Conservation (phyloP, 129 eudicot species). For the Ambrosia trifida region DNA sequence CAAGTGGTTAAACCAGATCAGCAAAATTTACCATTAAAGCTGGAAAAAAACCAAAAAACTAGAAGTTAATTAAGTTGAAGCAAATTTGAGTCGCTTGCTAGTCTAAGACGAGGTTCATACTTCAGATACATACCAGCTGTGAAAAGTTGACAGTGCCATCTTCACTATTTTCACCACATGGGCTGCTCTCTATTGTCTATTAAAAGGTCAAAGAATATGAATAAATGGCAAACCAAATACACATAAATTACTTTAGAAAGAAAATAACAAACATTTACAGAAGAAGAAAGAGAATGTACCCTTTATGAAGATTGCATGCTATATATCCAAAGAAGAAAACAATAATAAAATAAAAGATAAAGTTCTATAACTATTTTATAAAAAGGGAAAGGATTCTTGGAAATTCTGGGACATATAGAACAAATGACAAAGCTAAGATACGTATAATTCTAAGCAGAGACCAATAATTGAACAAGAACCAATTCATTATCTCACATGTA, state of each 20-base stretch:
- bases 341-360: conserved; percentile 10
- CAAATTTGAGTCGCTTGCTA: conserved; percentile 8
- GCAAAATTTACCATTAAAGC: conserved; percentile 4
- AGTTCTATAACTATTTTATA: not conserved
- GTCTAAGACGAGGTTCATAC: conserved; percentile 27
- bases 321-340: conserved; percentile 11
- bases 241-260: not conserved
- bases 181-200: conserved; percentile 97
- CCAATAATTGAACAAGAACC: not conserved
- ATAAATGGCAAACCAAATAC: not conserved
- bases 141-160: conserved; percentile 92
- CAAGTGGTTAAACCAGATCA: conserved; percentile 18
- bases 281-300: not conserved
- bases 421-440: conserved; percentile 4
- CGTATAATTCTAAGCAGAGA: conserved; percentile 12
- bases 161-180: conserved; percentile 75
- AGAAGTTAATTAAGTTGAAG: conserved; percentile 16
- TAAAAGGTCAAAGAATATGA: conserved; percentile 25
- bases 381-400: not conserved
- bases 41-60: conserved; percentile 3
- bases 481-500: no score
- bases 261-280: conserved; percentile 3
- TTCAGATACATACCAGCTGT: conserved; percentile 59
- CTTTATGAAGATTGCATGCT: conserved; percentile 2
- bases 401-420: conserved; percentile 14